These are phyloP conservation scores for Hortiboletus campestris DNA, from an alignment of 768 basidiomycete genomes.

Conservation along the genomic window DNA sequence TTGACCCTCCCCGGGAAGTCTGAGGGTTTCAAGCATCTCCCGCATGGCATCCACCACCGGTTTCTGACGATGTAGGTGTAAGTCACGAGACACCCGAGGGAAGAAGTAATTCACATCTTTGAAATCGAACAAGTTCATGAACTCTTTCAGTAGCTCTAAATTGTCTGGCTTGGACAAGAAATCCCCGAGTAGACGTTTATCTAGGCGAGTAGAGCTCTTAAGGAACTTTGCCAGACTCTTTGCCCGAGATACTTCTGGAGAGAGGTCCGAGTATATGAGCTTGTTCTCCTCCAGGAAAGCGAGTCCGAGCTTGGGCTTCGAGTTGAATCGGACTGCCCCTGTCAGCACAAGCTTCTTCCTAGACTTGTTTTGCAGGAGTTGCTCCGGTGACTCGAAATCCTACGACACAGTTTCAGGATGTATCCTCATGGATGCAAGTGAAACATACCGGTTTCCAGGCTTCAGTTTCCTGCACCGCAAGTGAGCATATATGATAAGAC, in stretches of 20 bases:
- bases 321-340: slow-evolving; percentile 85
- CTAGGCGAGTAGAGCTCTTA: slow-evolving; percentile 78
- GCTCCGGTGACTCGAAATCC: slow-evolving; percentile 55
- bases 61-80: slow-evolving; percentile 55
- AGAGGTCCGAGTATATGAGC: slow-evolving; percentile 73
- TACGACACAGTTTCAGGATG: slow-evolving; percentile 26
- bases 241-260: slow-evolving; percentile 51
- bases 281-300: slow-evolving; percentile 91
- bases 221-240: slow-evolving; percentile 82
- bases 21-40: slow-evolving; percentile 88
- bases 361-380: slow-evolving; percentile 68
- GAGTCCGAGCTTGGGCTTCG: slow-evolving; percentile 87
- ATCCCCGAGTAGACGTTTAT: slow-evolving; percentile 93
- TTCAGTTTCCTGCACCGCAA: slow-evolving; percentile 37
- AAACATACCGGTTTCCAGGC: slow-evolving; percentile 63
- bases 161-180: slow-evolving; percentile 90
- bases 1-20: slow-evolving; percentile 92
- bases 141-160: slow-evolving; percentile 78
- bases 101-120: slow-evolving; percentile 57
- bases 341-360: slow-evolving; percentile 83
- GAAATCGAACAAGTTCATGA: slow-evolving; percentile 88
- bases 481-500: slow-evolving; percentile 13
- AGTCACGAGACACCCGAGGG: background rate
- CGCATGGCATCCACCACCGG: slow-evolving; percentile 94
- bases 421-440: background rate